Evolutionary conservation across 176 grass and related monocot genomes (phyloP).

Genomic region (Cenchrus purpureus): DNA sequence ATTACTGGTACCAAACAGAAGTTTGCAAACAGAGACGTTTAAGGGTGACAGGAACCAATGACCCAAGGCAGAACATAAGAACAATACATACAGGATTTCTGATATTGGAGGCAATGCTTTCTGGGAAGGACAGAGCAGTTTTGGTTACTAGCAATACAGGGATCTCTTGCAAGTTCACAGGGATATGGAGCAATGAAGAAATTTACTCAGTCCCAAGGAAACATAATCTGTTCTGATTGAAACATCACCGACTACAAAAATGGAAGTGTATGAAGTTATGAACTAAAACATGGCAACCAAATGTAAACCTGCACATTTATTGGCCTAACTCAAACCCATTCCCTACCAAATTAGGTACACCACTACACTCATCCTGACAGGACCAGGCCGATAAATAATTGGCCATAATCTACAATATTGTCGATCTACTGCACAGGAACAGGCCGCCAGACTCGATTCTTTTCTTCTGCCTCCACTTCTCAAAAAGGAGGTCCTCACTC

Average conservation of each 20-base stretch:
- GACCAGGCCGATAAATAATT: conserved; percentile 2
- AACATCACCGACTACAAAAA: background rate
- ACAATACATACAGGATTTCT: too few species aligned
- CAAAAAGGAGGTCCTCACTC: conserved; percentile 65
- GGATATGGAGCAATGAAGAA: too few species aligned
- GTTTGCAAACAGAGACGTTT: too few species aligned
- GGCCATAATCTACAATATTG: conserved; percentile 49
- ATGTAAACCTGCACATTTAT: conserved; percentile 21
- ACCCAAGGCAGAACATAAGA: too few species aligned
- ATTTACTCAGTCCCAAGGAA: too few species aligned
- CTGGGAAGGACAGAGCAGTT: too few species aligned
- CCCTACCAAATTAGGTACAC: conserved; percentile 9
- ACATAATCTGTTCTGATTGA: background rate
- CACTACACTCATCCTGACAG: background rate
- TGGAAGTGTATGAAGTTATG: background rate
- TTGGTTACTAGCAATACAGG: too few species aligned
- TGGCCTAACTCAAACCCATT: conserved; percentile 28
- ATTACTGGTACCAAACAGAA: too few species aligned
- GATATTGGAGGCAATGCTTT: too few species aligned
- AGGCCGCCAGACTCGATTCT: conserved; percentile 70
- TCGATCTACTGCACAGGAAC: conserved; percentile 60
- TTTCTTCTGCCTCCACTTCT: conserved; percentile 64
- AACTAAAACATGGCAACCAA: background rate
- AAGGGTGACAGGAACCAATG: too few species aligned
- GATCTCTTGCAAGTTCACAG: too few species aligned